These are phyloP conservation scores for Kalanchoe fedtschenkoi DNA, from an alignment of 164 flowering plant species.

Conservation along the genomic window DNA sequence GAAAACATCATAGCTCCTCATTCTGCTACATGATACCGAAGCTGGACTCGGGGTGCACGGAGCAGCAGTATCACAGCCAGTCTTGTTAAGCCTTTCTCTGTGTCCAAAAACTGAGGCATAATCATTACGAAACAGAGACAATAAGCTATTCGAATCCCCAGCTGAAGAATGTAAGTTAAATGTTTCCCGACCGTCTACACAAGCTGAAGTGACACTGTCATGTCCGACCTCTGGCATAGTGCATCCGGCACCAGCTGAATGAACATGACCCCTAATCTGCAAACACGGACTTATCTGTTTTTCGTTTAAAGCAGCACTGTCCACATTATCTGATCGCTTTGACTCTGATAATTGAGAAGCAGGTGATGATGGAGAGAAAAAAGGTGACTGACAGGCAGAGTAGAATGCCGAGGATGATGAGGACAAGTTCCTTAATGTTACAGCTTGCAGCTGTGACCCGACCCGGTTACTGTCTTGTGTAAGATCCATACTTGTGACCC, in stretches of 20 bases:
- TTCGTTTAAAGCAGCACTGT: neutral
- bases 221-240: neutral
- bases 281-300: neutral
- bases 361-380: constrained; percentile 1
- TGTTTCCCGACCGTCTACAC: neutral
- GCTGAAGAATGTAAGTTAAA: neutral
- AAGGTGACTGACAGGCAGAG: constrained; percentile 7
- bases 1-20: constrained; percentile 10
- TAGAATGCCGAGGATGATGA: constrained; percentile 6
- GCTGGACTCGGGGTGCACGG: neutral
- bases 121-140: neutral
- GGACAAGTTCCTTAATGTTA: neutral
- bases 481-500: neutral
- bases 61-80: neutral
- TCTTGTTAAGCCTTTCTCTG: neutral
- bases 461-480: neutral
- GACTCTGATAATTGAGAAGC: neutral
- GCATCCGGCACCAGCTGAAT: too few species aligned
- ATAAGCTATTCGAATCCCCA: neutral
- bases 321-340: neutral
- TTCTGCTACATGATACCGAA: constrained; percentile 1
- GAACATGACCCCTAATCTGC: neutral
- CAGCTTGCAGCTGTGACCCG: neutral
- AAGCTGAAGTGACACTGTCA: neutral
- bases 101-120: neutral